Evolutionary conservation across 2,329 filamentous ascomycete species (phyloP).

Genomic region (Geosmithia morbida): DNA sequence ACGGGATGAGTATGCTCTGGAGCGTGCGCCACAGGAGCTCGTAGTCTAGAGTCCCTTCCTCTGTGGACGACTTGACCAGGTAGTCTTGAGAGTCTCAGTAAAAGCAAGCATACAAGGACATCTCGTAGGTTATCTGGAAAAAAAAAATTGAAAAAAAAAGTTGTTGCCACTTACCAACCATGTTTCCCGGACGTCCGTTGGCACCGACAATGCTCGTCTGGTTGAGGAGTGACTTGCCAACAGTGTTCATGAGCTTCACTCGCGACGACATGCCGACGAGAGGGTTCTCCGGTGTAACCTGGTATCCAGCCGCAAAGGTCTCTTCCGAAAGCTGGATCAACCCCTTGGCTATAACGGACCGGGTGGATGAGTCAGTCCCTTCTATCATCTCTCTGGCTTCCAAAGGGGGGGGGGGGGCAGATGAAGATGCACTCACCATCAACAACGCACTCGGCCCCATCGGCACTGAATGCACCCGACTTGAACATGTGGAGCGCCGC

Average conservation of each 20-base stretch:
- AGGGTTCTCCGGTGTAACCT: conserved; percentile 26
- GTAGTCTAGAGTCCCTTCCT: conserved; percentile 17
- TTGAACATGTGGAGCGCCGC: conserved; percentile 35
- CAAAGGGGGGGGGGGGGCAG: not conserved
- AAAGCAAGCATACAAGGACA: not conserved
- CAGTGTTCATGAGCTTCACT: conserved; percentile 21
- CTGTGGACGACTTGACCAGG: conserved; percentile 14
- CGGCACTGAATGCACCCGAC: conserved; percentile 19
- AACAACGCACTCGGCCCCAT: conserved; percentile 10
- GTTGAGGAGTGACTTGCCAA: conserved; percentile 24
- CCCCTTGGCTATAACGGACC: conserved; percentile 12
- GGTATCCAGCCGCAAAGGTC: conserved; percentile 22
- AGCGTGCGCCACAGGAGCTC: conserved; percentile 24
- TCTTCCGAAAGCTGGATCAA: conserved; percentile 17
- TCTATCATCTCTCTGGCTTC: no score
- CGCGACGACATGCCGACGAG: conserved; percentile 29
- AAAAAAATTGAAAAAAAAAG: not conserved
- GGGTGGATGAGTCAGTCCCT: no score
- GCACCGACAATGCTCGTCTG: conserved; percentile 24
- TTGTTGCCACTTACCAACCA: conserved; percentile 24
- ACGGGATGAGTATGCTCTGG: conserved; percentile 28
- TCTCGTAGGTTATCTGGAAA: no score
- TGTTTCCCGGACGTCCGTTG: conserved; percentile 26
- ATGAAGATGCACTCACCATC: conserved; percentile 14
- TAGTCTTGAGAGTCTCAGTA: conserved; percentile 17